These are phyloP conservation scores for Globisporangium okanoganense DNA, from an alignment of 352 stramenopile genomes.

Conservation along the genomic window DNA sequence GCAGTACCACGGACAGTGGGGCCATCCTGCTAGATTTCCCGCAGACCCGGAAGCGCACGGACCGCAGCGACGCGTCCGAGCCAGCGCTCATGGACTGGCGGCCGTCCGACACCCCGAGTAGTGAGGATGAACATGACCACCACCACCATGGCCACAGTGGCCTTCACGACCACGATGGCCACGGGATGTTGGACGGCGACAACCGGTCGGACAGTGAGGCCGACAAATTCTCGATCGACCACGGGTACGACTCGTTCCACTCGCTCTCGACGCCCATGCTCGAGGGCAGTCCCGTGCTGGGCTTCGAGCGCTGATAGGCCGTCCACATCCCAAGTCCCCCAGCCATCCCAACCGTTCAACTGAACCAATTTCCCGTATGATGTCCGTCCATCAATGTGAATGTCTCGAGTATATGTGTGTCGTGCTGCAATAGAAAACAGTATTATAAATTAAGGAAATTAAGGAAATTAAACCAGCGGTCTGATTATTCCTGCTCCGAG, in stretches of 20 bases:
- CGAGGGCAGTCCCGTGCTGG: constrained; percentile 10
- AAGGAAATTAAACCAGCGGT: constrained; percentile 1
- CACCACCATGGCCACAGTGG: too few species aligned
- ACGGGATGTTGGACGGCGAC: neutral
- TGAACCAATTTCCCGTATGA: neutral
- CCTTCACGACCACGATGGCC: neutral
- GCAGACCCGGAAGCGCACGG: constrained; percentile 9
- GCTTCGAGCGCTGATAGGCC: constrained; percentile 11
- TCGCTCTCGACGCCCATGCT: constrained; percentile 50
- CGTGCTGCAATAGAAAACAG: neutral
- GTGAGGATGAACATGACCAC: constrained; percentile 8
- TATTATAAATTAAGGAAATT: neutral
- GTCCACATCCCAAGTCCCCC: neutral
- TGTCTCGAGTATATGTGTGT: neutral
- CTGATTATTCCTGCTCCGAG: too few species aligned
- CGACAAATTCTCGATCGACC: constrained; percentile 32
- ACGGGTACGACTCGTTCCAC: constrained; percentile 50
- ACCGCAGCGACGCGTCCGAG: constrained; percentile 15
- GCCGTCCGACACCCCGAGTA: constrained; percentile 6
- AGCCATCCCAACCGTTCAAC: neutral
- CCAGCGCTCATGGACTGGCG: constrained; percentile 15
- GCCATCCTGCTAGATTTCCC: neutral
- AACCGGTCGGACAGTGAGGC: constrained; percentile 14
- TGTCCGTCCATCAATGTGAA: neutral
- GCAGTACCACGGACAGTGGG: neutral